phyloP scores from a whole-genome alignment of 78 protist species.

The Isochrysis galbana region DNA sequence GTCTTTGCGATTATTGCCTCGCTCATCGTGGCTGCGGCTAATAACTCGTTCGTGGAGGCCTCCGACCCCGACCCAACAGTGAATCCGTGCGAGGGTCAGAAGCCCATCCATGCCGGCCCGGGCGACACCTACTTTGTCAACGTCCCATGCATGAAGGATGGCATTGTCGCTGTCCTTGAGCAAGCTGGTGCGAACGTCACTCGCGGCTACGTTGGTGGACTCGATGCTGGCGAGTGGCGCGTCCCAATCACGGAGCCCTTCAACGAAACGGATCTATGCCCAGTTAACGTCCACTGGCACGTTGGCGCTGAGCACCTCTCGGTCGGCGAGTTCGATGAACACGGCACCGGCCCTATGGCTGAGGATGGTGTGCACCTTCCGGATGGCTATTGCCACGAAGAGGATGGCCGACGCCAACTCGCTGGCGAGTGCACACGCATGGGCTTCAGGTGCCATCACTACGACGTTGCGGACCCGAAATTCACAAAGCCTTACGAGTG shows the following conservation, averaged over 20 bases:
- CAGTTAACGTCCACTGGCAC: conserved; percentile 25
- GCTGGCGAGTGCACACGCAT: background rate
- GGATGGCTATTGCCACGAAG: too few relatives aligned
- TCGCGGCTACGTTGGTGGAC: background rate
- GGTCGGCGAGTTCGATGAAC: background rate
- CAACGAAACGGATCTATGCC: background rate
- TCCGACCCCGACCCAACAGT: too few relatives aligned
- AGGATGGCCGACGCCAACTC: background rate
- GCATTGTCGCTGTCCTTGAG: background rate
- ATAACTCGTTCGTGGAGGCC: too few relatives aligned
- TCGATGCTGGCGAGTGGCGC: background rate
- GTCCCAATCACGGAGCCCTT: background rate
- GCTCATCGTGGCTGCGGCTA: too few relatives aligned
- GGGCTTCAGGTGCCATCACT: background rate
- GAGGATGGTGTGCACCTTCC: background rate
- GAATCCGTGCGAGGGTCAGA: too few relatives aligned
- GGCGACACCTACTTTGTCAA: background rate
- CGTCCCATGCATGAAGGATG: background rate
- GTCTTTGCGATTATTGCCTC: too few relatives aligned
- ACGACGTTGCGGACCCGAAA: background rate
- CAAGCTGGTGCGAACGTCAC: conserved; percentile 25
- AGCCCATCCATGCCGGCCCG: too few relatives aligned
- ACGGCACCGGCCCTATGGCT: background rate
- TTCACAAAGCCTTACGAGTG: background rate
- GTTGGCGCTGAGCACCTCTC: conserved; percentile 23